Conservation (phyloP, 176 grass and related monocot species). For the Zoysia pacifica region DNA sequence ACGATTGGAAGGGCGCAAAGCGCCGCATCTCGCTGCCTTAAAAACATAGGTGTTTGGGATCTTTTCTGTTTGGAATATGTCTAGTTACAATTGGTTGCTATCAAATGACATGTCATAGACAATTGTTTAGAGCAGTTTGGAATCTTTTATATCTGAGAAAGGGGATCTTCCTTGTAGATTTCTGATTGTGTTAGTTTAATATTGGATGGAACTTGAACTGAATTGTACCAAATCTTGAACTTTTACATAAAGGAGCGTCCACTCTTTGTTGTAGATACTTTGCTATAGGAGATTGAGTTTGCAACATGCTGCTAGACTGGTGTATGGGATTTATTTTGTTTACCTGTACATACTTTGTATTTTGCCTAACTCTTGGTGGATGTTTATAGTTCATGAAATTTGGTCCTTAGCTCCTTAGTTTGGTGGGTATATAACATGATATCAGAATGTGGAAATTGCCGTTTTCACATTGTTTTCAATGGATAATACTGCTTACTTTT, state of each 20-base stretch:
- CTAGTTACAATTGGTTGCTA: conserved; percentile 11
- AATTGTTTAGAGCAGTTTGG: background rate
- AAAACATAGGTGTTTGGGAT: too few species aligned
- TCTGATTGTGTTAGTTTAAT: background rate
- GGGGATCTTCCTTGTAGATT: background rate
- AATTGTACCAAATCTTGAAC: background rate
- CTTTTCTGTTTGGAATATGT: background rate
- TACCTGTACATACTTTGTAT: background rate
- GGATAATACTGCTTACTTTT: conserved; percentile 4
- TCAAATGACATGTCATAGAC: background rate
- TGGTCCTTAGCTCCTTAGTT: background rate
- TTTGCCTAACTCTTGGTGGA: background rate
- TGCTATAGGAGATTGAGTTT: background rate
- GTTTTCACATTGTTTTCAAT: background rate
- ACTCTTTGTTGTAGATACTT: background rate
- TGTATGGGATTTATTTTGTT: background rate
- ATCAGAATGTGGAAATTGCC: background rate
- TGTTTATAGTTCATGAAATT: background rate
- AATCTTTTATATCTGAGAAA: background rate
- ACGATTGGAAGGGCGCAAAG: too few species aligned
- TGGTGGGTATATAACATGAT: conserved; percentile 1
- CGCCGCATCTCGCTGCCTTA: too few species aligned
- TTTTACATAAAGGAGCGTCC: background rate
- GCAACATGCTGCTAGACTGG: background rate
- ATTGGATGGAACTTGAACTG: background rate